Evolutionary conservation across 805 yeast species (phyloP).

Genomic region (Lipomyces starkeyi): DNA sequence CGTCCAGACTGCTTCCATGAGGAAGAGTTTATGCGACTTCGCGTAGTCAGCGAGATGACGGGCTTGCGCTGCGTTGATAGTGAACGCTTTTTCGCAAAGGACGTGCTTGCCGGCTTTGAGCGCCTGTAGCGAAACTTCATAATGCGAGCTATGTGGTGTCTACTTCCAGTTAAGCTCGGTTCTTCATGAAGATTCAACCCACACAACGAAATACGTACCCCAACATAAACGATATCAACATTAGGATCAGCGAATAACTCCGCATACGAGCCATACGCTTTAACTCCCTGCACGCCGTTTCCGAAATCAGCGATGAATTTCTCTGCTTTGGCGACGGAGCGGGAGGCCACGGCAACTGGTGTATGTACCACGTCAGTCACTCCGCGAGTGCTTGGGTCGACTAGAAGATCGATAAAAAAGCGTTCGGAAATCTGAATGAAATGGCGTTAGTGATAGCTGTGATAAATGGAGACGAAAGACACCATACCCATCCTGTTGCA

Average conservation of each 20-base stretch:
- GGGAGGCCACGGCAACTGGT: slow-evolving; percentile 44
- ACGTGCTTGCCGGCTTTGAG: slow-evolving; percentile 56
- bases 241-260: slow-evolving; percentile 51
- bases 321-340: slow-evolving; percentile 40
- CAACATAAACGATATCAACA: slow-evolving; percentile 56
- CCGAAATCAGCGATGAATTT: slow-evolving; percentile 40
- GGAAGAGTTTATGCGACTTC: slow-evolving; percentile 50
- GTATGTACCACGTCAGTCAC: slow-evolving; percentile 42
- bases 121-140: slow-evolving; percentile 51
- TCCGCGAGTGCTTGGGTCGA: slow-evolving; percentile 35
- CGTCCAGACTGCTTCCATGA: slow-evolving; percentile 60
- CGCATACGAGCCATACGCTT: slow-evolving; percentile 47
- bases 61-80: slow-evolving; percentile 55
- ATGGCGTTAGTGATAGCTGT: not conserved
- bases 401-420: slow-evolving; percentile 30
- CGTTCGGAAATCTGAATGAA: slow-evolving; percentile 30
- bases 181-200: not conserved
- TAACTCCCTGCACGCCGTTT: slow-evolving; percentile 38
- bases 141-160: slow-evolving; percentile 57
- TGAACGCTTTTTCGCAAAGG: slow-evolving; percentile 60
- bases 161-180: slow-evolving; percentile 33
- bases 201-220: slow-evolving; percentile 25
- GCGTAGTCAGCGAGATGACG: slow-evolving; percentile 53
- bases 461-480: not conserved
- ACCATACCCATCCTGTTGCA: slow-evolving; percentile 27